phyloP scores from a whole-genome alignment of 176 grass and related monocot species.

The Urochloa ruziziensis region DNA sequence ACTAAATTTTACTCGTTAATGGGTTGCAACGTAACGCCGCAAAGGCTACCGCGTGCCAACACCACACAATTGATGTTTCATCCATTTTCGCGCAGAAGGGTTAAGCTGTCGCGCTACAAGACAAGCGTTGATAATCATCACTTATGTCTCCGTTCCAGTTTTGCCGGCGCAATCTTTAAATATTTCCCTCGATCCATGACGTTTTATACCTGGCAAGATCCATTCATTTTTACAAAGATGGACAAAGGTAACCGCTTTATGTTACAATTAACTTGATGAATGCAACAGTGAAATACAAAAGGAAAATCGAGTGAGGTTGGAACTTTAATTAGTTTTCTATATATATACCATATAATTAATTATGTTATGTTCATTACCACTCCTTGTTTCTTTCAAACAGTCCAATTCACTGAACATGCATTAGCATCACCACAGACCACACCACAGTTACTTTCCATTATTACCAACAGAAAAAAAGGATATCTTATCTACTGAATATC shows the following conservation, averaged over 20 bases:
- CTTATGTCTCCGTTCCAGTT: background rate
- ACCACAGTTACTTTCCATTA: background rate
- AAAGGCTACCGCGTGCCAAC: constrained; percentile 24
- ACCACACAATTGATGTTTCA: background rate
- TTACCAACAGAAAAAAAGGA: background rate
- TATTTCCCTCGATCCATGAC: no score
- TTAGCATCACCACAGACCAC: background rate
- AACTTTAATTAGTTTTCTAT: background rate
- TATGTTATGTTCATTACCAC: background rate
- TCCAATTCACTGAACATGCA: background rate
- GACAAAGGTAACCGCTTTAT: background rate
- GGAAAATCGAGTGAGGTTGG: no score
- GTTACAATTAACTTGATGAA: background rate
- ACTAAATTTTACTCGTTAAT: constrained; percentile 25
- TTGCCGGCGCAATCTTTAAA: background rate
- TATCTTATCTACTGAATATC: constrained; percentile 41
- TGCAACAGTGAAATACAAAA: background rate
- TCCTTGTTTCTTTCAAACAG: background rate
- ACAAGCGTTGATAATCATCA: background rate
- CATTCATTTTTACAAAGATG: background rate
- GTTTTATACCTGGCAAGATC: no score
- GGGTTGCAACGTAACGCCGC: constrained; percentile 22
- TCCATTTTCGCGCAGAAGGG: background rate
- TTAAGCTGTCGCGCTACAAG: constrained; percentile 1
- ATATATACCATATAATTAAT: no score